phyloP scores from a whole-genome alignment of 257 asterid genomes.

The Solanum acaule region DNA sequence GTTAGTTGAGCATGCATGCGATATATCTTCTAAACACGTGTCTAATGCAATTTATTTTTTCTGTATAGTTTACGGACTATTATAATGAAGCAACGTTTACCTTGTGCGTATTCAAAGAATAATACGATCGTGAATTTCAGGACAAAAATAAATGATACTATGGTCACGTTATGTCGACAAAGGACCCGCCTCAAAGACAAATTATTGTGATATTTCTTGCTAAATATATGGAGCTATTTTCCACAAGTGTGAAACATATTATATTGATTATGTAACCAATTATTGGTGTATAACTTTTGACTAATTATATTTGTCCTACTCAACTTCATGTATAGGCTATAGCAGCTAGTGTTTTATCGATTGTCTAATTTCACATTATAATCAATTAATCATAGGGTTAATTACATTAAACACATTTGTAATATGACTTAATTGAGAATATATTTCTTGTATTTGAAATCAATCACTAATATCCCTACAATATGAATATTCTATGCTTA shows the following conservation, averaged over 20 bases:
- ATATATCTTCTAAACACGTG: no score
- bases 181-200: not conserved
- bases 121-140: no score
- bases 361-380: not conserved
- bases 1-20: not conserved
- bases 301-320: not conserved
- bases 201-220: not conserved
- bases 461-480: not conserved
- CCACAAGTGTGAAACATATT: not conserved
- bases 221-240: not conserved
- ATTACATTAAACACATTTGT: not conserved
- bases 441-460: not conserved
- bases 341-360: not conserved
- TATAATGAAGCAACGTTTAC: no score
- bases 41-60: no score
- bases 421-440: not conserved
- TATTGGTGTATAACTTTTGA: not conserved
- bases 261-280: not conserved
- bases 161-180: not conserved
- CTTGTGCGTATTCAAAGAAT: no score
- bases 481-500: not conserved
- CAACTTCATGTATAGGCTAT: not conserved
- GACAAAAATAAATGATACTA: not conserved
- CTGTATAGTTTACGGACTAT: no score
- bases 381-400: not conserved